Base-by-base conservation (phyloP, 2,329 filamentous ascomycete species). In the Ceratocystis colombiana region DNA sequence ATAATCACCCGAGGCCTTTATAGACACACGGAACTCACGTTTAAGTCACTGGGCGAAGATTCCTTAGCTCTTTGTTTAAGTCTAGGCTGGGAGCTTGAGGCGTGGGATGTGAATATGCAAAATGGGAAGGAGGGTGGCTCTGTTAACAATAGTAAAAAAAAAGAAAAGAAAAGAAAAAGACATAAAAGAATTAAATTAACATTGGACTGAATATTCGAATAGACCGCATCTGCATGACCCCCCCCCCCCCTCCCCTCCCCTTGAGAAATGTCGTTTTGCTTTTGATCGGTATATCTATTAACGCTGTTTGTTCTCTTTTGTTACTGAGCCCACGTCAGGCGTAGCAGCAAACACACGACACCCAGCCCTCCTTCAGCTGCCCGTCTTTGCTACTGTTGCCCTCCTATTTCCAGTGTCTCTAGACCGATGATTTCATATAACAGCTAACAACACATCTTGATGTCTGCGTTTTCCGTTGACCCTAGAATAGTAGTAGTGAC, bases 1-100 rank as follows among this genome's bases (percentile, higher is more conserved):
- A 57, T 57, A 28, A 30, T 22, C 53, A 57, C 53, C 53, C 53
- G 53, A 28, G 28, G 53, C 28, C 53, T 28, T 57, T 15, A 30
- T 22, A 30, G 22, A 30, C 17, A 57, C 53, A 7, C 53, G 30
- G 50, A 55, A 25, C 50, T 55, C 50, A 25, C n/a, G 22, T 55
- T 12, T 10, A 55, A 28, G 25, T 5, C n/a, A 20, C 50, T 28
- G 25, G 50, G 10, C 25, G 10, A 30, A 57, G 8, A 37, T 37
- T 12, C 33, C 33, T 37, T 37, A 37, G 33, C 33, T 37, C 8
- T 15, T 10, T 12, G 28, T 15, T 6, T 57, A 12, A n/a, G 17
- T 15, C 53, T 28, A 15, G 22, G 22, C 28, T 12, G 3, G 10
- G 22, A 57, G 33, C 7, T 5, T n/a, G 22, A 57, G 53, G 25